Evolutionary conservation across 2,329 filamentous ascomycete species (phyloP).

Genomic region (Paraphaeosphaeria minitans): DNA sequence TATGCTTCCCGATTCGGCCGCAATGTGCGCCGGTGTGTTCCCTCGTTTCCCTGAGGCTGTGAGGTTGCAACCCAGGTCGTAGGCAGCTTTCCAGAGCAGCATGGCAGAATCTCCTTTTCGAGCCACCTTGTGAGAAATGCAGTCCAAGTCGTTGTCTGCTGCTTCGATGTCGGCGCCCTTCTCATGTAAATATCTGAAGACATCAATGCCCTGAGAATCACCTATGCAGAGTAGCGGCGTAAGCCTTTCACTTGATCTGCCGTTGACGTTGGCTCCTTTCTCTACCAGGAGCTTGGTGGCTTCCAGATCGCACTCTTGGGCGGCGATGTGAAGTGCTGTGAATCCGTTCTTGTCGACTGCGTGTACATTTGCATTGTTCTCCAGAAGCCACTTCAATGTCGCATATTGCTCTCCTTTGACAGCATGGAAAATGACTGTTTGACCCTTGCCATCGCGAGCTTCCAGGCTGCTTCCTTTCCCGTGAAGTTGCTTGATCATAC

Average conservation of each 20-base stretch:
- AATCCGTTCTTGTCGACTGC: conserved; percentile 8
- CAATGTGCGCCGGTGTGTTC: not conserved
- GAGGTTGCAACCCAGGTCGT: not conserved
- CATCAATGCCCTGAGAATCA: not conserved
- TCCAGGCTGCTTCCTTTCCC: conserved; percentile 3
- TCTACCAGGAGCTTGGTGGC: conserved; percentile 2
- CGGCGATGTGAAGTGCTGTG: conserved; percentile 5
- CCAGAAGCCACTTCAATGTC: conserved; percentile 1
- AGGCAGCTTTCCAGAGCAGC: not conserved
- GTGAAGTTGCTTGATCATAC: conserved; percentile 5
- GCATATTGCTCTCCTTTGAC: conserved; percentile 1
- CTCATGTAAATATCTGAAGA: not conserved
- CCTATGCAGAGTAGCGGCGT: too few species aligned
- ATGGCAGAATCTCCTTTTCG: not conserved
- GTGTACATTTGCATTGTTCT: not conserved
- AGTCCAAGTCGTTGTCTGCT: not conserved
- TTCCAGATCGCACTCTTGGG: not conserved
- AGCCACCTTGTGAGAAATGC: not conserved
- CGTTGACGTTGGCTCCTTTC: conserved; percentile 3
- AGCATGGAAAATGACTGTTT: not conserved
- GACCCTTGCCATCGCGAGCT: conserved; percentile 1
- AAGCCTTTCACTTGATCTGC: not conserved
- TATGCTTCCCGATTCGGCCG: not conserved
- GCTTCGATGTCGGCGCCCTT: conserved; percentile 6
- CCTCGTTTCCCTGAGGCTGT: not conserved